Base-by-base conservation (phyloP, 2,329 filamentous ascomycete genomes). In the Zasmidium citrigriseum region DNA sequence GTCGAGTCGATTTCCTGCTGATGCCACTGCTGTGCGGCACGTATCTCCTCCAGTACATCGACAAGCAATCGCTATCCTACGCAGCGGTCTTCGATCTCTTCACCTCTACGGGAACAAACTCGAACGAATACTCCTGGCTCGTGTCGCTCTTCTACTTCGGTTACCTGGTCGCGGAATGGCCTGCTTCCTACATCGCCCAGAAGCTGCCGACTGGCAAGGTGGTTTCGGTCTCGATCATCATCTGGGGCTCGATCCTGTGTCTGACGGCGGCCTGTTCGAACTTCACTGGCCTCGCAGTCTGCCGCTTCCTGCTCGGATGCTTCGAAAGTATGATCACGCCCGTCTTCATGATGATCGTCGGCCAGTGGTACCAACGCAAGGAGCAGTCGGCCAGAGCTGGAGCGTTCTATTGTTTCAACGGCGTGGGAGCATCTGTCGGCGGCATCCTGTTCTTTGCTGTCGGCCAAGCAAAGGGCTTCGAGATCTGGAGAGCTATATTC, bases 341-440 rank as follows among this genome's bases (percentile, higher is more conserved):
- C 1, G 62, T 64, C 14, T 68, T 68, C 50, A 67, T 68, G 64
- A 63, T 68, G 64, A 64, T 67, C 22, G 64, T 68, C 9, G 63
- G 82, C 24, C 87, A 88, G 77, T 90, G 87, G 87, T 90, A 90
- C 71, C 83, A 83, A 56, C 80, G 87, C 18, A 82, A 87, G 54
- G 87, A 85, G 80, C 9, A 69, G 27, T 66, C 67, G 4, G 52
- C 62, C 3, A 48, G 67, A 29, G 67, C 67, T 16, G 64, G 62
- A n/a, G 52, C 63, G n/a, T 77, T 77, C 73, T 88, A 89, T 72
- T 89, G 89, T 84, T 90, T 90, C 86, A 91, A 90, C 69, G 88
- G 88, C 1, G 81, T 80, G 1, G 88, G 90, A 67, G 87, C 89
- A 65, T 86, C 89, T 48, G 84, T 89, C 2, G 88, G 88, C 25